These are phyloP conservation scores for Limnanthes douglasii DNA, from an alignment of 345 rosid species.

Conservation along the genomic window DNA sequence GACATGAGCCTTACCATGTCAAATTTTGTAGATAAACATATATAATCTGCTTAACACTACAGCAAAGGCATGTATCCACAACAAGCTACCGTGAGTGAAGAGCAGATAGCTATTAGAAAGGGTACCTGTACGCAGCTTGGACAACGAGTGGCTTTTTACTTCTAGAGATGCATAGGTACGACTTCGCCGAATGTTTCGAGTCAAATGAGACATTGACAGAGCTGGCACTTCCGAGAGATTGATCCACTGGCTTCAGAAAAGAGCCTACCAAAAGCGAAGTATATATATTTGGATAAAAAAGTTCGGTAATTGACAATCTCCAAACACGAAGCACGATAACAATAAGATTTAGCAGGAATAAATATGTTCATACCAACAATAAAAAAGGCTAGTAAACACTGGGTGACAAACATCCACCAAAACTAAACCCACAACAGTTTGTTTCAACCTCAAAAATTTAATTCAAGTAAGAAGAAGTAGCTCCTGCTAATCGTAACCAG, in stretches of 20 bases:
- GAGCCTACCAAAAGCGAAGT: constrained; percentile 16
- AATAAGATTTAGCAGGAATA: neutral
- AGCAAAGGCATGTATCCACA: too few relatives aligned
- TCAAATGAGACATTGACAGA: constrained; percentile 32
- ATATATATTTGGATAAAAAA: neutral
- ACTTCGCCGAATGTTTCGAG: constrained; percentile 17
- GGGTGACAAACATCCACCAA: too few relatives aligned
- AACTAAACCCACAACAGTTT: too few relatives aligned
- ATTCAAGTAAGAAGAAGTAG: too few relatives aligned
- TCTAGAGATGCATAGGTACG: constrained; percentile 25
- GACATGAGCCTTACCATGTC: neutral
- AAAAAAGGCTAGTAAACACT: neutral
- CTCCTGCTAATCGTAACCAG: too few relatives aligned
- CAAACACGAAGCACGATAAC: neutral
- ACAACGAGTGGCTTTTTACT: constrained; percentile 30
- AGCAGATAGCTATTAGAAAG: neutral
- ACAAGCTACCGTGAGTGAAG: too few relatives aligned
- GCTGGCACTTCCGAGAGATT: constrained; percentile 10
- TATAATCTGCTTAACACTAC: too few relatives aligned
- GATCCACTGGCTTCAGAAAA: constrained; percentile 20
- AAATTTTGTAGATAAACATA: neutral
- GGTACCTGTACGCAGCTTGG: constrained; percentile 61
- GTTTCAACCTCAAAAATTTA: too few relatives aligned
- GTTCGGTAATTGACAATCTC: neutral
- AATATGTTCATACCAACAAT: neutral